A percentile compares a stretch with the other conserved stretches of the same genome.
phyloP scores from a whole-genome alignment of 2,329 filamentous ascomycete species.

The Hymenoscyphus scutula region DNA sequence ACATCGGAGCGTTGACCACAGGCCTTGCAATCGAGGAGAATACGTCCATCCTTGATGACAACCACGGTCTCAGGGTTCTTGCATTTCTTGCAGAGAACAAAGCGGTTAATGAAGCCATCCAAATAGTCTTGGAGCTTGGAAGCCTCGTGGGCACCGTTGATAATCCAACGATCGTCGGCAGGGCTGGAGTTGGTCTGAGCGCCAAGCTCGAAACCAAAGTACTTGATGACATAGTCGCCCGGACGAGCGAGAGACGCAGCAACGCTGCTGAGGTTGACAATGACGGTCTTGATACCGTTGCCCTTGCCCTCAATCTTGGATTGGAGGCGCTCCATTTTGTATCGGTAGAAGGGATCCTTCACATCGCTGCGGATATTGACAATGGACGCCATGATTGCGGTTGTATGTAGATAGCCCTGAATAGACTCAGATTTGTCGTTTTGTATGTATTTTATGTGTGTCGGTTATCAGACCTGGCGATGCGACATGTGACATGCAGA shows the following conservation, averaged over 20 bases:
- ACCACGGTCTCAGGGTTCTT: constrained; percentile 99
- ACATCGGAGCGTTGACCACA: constrained; percentile 92
- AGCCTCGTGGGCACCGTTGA: constrained; percentile 96
- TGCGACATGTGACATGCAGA: constrained; percentile 43
- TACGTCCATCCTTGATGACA: constrained; percentile 88
- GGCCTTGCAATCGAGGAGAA: constrained; percentile 96
- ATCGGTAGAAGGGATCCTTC: constrained; percentile 98
- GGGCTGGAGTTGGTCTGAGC: constrained; percentile 98
- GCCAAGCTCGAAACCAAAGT: constrained; percentile 98
- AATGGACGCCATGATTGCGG: constrained; percentile 78
- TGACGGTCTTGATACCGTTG: constrained; percentile 98
- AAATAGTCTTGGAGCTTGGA: constrained; percentile 96
- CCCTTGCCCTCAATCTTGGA: constrained; percentile 99
- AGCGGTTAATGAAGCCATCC: constrained; percentile 97
- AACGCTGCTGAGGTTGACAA: constrained; percentile 94
- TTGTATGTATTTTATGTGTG: constrained; percentile 21
- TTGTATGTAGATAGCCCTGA: constrained; percentile 15
- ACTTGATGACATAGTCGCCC: constrained; percentile 96
- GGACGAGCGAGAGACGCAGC: constrained; percentile 89
- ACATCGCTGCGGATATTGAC: constrained; percentile 98
- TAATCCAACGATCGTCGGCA: constrained; percentile 98
- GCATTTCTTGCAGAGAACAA: constrained; percentile 99
- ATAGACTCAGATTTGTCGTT: constrained; percentile 21
- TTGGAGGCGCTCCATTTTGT: constrained; percentile 99
- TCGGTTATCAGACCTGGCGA: constrained; percentile 30